phyloP scores from a whole-genome alignment of 805 yeast genomes.

The Wickerhamiella dianesei region DNA sequence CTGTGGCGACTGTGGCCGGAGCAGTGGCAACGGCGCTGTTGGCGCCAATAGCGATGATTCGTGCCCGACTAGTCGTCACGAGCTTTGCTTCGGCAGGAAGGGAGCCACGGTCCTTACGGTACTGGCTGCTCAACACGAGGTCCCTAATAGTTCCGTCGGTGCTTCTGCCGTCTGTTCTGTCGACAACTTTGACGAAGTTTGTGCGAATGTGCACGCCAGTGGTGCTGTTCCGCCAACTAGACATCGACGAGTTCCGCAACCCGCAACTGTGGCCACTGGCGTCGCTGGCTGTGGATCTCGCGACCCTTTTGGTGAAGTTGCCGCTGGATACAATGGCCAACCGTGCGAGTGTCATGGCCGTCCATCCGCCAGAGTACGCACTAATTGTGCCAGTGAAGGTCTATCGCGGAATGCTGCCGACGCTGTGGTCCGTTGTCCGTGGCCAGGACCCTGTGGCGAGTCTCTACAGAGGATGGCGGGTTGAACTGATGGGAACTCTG shows the following conservation, averaged over 20 bases:
- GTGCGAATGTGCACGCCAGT: slow-evolving; percentile 58
- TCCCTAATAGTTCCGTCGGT: slow-evolving; percentile 46
- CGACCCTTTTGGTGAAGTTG: slow-evolving; percentile 60
- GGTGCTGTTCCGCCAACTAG: slow-evolving; percentile 42
- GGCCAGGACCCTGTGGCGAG: slow-evolving; percentile 33
- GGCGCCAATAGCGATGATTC: slow-evolving; percentile 70
- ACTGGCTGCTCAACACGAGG: slow-evolving; percentile 42
- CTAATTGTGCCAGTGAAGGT: slow-evolving; percentile 47
- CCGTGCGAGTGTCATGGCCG: slow-evolving; percentile 57
- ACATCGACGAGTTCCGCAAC: slow-evolving; percentile 52
- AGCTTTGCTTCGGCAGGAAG: slow-evolving; percentile 32
- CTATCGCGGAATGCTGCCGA: slow-evolving; percentile 41
- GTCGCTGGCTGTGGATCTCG: slow-evolving; percentile 44
- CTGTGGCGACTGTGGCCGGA: slow-evolving; percentile 56
- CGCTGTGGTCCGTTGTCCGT: slow-evolving; percentile 36
- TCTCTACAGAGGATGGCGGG: slow-evolving; percentile 83
- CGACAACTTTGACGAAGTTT: slow-evolving; percentile 45
- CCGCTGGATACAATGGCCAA: slow-evolving; percentile 81
- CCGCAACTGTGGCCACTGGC: slow-evolving; percentile 47
- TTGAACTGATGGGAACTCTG: slow-evolving; percentile 62
- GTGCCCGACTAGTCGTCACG: slow-evolving; percentile 64
- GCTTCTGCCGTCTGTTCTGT: slow-evolving; percentile 52
- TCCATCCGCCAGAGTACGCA: slow-evolving; percentile 2
- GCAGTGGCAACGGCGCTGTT: slow-evolving; percentile 58
- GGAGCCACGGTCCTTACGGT: slow-evolving; percentile 54